Percentiles rank a stretch among this genome's conserved stretches.
These are phyloP conservation scores for Starmerella etchellsii DNA, from an alignment of 805 yeast species.

Conservation along the genomic window DNA sequence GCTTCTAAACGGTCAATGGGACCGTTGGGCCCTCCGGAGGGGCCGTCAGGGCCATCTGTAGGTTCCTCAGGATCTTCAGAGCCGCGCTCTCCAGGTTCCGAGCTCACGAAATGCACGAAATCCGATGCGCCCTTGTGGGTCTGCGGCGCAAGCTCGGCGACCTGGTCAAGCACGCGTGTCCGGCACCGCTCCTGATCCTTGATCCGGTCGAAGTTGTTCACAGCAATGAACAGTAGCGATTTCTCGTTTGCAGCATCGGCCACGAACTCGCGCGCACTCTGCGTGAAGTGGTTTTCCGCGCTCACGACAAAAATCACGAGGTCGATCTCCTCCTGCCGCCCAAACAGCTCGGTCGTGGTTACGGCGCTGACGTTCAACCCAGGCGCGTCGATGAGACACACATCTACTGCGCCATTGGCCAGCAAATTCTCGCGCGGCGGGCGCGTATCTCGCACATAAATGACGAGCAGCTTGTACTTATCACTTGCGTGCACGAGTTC, in stretches of 20 bases:
- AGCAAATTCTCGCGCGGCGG: constrained; percentile 55
- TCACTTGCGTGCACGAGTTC: constrained; percentile 65
- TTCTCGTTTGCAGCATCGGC: constrained; percentile 83
- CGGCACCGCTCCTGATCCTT: constrained; percentile 69
- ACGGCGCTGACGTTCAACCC: constrained; percentile 87
- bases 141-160: constrained; percentile 74
- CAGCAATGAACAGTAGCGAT: constrained; percentile 83
- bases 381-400: constrained; percentile 90
- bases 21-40: not conserved
- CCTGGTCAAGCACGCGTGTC: constrained; percentile 67
- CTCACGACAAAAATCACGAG: constrained; percentile 89
- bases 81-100: not conserved
- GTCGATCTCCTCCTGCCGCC: constrained; percentile 95
- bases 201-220: constrained; percentile 81
- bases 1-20: constrained; percentile 71
- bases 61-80: constrained; percentile 24
- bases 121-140: constrained; percentile 79
- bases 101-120: constrained; percentile 72
- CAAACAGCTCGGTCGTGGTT: constrained; percentile 88
- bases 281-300: constrained; percentile 90
- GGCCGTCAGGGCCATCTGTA: constrained; percentile 16
- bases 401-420: constrained; percentile 83
- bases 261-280: constrained; percentile 88
- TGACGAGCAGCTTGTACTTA: constrained; percentile 56
- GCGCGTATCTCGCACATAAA: constrained; percentile 68